Conservation (phyloP, 257 asterid species). For the Solanum rostratum region DNA sequence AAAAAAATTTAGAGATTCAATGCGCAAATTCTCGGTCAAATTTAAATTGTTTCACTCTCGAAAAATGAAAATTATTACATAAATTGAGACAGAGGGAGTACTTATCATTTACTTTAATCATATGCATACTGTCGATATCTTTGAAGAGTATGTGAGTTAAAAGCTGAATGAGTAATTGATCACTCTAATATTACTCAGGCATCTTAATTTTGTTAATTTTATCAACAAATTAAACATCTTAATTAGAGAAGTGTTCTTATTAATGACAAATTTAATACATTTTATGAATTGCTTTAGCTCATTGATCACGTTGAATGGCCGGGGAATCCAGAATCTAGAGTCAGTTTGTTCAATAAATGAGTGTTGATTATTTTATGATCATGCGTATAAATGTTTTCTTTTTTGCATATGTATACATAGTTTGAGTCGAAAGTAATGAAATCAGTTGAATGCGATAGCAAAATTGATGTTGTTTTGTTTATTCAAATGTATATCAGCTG, state of each 20-base stretch:
- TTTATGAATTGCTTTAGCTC: not conserved
- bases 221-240: not conserved
- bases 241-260: not conserved
- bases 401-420: not conserved
- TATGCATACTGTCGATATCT: too few relatives aligned
- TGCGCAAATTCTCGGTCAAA: too few relatives aligned
- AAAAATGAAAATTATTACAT: too few relatives aligned
- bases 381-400: not conserved
- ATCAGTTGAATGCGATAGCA: not conserved
- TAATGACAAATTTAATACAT: not conserved
- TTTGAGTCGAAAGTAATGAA: not conserved
- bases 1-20: too few relatives aligned
- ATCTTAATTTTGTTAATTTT: not conserved
- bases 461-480: not conserved
- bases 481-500: conserved; percentile 23
- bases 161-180: not conserved
- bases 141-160: not conserved
- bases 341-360: not conserved
- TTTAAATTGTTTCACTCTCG: too few relatives aligned
- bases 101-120: too few relatives aligned
- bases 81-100: too few relatives aligned
- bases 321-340: not conserved
- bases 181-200: not conserved
- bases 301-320: not conserved
- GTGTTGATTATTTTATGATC: not conserved